These are phyloP conservation scores for Rhodamnia rubescens DNA, from an alignment of 345 rosid species.

Conservation along the genomic window DNA sequence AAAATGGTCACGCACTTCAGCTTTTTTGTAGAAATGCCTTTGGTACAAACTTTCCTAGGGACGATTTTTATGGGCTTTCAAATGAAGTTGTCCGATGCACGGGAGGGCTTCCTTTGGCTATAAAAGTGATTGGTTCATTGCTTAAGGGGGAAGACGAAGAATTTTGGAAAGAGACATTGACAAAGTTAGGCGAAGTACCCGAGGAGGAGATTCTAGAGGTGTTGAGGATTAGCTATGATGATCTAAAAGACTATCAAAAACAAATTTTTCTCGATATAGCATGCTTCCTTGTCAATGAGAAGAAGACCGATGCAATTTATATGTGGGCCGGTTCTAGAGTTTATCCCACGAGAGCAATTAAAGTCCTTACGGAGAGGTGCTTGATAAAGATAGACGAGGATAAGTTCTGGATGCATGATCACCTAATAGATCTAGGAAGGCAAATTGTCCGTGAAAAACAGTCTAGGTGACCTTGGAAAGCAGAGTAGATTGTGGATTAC, in stretches of 20 bases:
- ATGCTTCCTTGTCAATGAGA: background rate
- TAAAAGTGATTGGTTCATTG: background rate
- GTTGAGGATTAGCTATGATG: background rate
- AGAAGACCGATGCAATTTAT: background rate
- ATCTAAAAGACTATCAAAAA: fast-evolving
- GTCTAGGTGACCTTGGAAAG: fast-evolving
- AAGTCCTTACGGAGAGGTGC: background rate
- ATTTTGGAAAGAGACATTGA: background rate
- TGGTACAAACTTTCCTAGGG: background rate
- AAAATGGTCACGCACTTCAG: background rate
- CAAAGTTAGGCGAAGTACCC: fast-evolving
- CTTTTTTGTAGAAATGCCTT: background rate
- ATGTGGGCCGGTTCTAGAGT: background rate
- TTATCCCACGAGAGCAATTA: background rate
- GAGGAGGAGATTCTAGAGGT: fast-evolving
- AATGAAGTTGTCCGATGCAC: background rate
- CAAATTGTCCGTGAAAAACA: background rate
- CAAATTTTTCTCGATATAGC: background rate
- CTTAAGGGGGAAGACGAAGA: background rate
- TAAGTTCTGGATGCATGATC: background rate
- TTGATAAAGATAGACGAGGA: background rate
- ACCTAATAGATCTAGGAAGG: background rate
- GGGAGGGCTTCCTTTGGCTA: background rate
- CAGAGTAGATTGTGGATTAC: background rate
- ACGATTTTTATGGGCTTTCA: background rate